Base-by-base conservation (phyloP, 2,329 filamentous ascomycete species). In the Simplicillium aogashimaense region DNA sequence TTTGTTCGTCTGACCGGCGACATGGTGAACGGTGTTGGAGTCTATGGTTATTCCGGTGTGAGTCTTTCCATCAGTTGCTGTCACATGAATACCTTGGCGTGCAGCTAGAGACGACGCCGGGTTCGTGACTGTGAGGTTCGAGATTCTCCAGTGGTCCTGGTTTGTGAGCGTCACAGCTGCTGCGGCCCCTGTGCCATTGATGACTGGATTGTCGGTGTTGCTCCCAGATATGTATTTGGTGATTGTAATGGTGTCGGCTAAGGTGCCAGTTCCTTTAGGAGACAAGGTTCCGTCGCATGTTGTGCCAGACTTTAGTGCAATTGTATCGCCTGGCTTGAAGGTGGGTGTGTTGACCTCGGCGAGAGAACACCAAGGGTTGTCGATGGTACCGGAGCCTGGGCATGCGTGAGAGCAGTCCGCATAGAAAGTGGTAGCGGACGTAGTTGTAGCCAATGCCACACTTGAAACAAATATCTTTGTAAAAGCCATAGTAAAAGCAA, bases 1-100 rank as follows among this genome's bases (percentile, higher is more conserved):
- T 36, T 52, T 52, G 42, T 52, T 46, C 14, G 50, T 51, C 30
- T 49, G 41, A 2, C 50, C 50, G 6, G 50, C 50, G 7, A 52
- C 50, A 34, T 51, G 37, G 39, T 50, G 45, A 12, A 53, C 50
- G 3, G 35, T 43, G 35, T 49, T 45, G 36, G 38, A 34, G 30
- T 52, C 47, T 18, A 53, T 47, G 14, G 44, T 49, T 35, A 53
- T 47, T 25, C 50, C 48, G 4, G 42, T 44, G 36, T 53, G 50
- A 13, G 45, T 39, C 14, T 36, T 50, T 9, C 50, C 49, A 35
- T 53, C 50, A 17, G 29, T 47, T 1, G 49, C 44, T 12, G 46
- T 47, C 16, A 47, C 47, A 25, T 45, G 43, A 15, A 53, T 50
- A 9, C 50, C 49, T 34, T 49, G 49, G 8, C 48, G 39, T 34